Conservation (phyloP, 2,329 filamentous ascomycete genomes). For the Lecanoromycetidae sp. region DNA sequence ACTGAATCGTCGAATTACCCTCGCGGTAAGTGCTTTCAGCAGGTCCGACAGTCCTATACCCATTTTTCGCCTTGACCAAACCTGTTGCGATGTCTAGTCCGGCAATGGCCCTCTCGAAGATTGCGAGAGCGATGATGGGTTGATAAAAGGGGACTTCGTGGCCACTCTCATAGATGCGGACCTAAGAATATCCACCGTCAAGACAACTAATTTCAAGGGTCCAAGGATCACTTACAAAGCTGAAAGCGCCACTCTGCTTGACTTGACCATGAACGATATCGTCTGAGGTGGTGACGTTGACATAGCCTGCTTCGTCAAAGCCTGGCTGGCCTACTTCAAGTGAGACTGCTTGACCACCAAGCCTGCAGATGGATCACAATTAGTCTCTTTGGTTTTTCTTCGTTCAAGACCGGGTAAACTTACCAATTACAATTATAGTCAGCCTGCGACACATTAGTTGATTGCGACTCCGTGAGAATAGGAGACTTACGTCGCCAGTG, state of each 20-base stretch:
- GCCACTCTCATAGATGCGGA: slow-evolving; percentile 26
- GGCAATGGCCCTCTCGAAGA: slow-evolving; percentile 42
- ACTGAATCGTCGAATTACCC: slow-evolving; percentile 29
- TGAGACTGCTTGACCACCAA: slow-evolving; percentile 38
- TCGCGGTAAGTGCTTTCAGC: slow-evolving; percentile 35
- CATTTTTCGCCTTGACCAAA: slow-evolving; percentile 21
- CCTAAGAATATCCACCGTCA: too few species aligned
- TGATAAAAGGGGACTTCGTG: slow-evolving; percentile 43
- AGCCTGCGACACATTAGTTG: slow-evolving; percentile 36
- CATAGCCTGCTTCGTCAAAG: slow-evolving; percentile 36
- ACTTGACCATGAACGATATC: slow-evolving; percentile 31
- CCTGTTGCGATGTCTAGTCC: slow-evolving; percentile 46
- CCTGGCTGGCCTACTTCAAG: slow-evolving; percentile 34
- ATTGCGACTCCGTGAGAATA: background rate
- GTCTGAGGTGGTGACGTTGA: slow-evolving; percentile 24
- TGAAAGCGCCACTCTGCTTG: slow-evolving; percentile 30
- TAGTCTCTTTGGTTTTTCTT: background rate
- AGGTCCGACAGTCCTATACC: slow-evolving; percentile 31
- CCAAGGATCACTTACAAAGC: slow-evolving; percentile 32
- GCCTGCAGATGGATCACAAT: background rate
- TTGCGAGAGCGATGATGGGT: slow-evolving; percentile 41
- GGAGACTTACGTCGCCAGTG: slow-evolving; percentile 31
- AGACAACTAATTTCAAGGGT: too few species aligned
- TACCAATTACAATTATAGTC: slow-evolving; percentile 43
- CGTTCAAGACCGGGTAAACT: background rate